A percentile compares a stretch with the other conserved stretches of the same genome.
Evolutionary conservation across 2,329 filamentous ascomycete species (phyloP).

Genomic region (Juglanconis oblonga): DNA sequence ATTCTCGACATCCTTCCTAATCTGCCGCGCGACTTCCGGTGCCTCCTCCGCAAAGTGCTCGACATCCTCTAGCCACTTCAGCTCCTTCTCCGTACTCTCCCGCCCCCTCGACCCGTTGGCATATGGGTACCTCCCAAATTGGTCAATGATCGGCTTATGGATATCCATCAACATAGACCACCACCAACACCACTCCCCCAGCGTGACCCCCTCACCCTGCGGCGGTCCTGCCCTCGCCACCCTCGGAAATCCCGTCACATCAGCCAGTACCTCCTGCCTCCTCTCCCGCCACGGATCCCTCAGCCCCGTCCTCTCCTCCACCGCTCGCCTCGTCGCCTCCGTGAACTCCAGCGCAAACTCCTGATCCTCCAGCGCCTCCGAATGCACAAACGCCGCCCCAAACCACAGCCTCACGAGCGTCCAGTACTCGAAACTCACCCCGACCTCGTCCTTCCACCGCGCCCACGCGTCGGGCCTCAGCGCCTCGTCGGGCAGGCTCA

Average conservation of each 20-base stretch:
- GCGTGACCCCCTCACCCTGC: slow-evolving; percentile 13
- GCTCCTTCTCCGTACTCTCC: slow-evolving; percentile 24
- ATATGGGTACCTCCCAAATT: slow-evolving; percentile 29
- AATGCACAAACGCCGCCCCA: slow-evolving; percentile 26
- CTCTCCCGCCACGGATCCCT: slow-evolving; percentile 23
- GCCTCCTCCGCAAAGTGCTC: slow-evolving; percentile 19
- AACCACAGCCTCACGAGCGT: slow-evolving; percentile 26
- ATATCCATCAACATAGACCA: slow-evolving; percentile 26
- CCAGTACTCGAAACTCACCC: slow-evolving; percentile 25
- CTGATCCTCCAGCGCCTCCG: slow-evolving; percentile 20
- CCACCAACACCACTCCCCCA: slow-evolving; percentile 22
- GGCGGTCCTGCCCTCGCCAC: slow-evolving; percentile 17
- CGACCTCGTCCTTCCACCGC: slow-evolving; percentile 17
- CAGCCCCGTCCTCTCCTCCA: slow-evolving; percentile 22
- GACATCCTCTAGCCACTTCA: slow-evolving; percentile 22
- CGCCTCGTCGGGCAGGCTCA: slow-evolving; percentile 13
- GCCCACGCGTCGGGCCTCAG: slow-evolving; percentile 21
- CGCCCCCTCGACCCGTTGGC: slow-evolving; percentile 23
- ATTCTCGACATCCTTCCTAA: slow-evolving; percentile 20
- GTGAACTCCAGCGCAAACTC: slow-evolving; percentile 21
- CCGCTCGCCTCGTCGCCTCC: slow-evolving; percentile 23
- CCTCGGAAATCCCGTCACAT: slow-evolving; percentile 1
- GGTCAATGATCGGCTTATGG: slow-evolving; percentile 27
- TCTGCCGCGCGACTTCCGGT: slow-evolving; percentile 17
- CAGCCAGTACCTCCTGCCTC: slow-evolving; percentile 1